Percentiles rank a stretch among this genome's conserved stretches.
Conservation (phyloP, 148 eudicot genomes). For the Camellia granthamiana region DNA sequence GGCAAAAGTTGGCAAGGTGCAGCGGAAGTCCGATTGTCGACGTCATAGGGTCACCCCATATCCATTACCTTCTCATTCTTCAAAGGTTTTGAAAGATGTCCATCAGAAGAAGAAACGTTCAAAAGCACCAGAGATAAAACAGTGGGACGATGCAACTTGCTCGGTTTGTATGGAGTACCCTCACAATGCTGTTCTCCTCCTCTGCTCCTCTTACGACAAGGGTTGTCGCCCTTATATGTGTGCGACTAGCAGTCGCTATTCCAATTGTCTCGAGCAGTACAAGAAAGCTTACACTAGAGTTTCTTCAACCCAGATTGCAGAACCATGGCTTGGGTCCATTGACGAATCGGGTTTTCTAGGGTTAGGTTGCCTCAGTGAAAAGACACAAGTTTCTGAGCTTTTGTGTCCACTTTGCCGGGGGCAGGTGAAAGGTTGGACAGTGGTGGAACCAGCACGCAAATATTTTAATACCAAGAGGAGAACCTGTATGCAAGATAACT, state of each 20-base stretch:
- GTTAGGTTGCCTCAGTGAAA: conserved; percentile 23
- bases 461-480: conserved; percentile 56
- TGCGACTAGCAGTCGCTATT: conserved; percentile 41
- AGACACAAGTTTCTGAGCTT: conserved; percentile 43
- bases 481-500: conserved; percentile 62
- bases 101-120: conserved; percentile 23
- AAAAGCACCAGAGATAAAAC: conserved; percentile 29
- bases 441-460: conserved; percentile 60
- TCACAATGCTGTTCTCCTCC: conserved; percentile 47
- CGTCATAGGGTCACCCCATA: conserved; percentile 22
- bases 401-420: conserved; percentile 80
- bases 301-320: conserved; percentile 20
- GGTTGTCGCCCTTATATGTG: conserved; percentile 55
- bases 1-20: conserved; percentile 56
- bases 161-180: conserved; percentile 48
- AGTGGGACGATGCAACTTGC: conserved; percentile 34
- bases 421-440: conserved; percentile 82
- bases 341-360: conserved; percentile 14
- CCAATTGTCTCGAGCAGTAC: conserved; percentile 47
- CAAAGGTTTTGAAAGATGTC: conserved; percentile 40
- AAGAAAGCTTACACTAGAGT: conserved; percentile 44
- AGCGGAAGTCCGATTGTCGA: conserved; percentile 28
- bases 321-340: conserved; percentile 1
- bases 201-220: conserved; percentile 44
- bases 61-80: conserved; percentile 34